Evolutionary conservation across 768 basidiomycete species (phyloP).

Genomic region (Hygrocybe coccinea): DNA sequence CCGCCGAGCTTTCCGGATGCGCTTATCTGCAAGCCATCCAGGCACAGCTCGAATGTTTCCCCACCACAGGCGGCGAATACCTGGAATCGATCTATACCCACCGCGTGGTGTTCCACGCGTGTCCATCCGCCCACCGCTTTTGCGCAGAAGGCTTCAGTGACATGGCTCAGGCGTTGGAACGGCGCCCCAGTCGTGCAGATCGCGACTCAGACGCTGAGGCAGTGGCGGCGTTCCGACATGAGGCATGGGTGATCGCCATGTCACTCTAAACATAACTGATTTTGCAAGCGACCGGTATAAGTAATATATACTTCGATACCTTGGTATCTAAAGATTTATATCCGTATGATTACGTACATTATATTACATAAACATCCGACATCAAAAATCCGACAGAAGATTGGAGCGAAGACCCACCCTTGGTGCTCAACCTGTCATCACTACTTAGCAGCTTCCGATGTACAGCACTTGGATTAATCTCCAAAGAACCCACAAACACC

Average conservation of each 20-base stretch:
- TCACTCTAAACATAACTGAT: constrained; percentile 21
- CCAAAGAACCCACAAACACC: too few species aligned
- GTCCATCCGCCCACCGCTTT: constrained; percentile 55
- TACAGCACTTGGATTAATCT: too few species aligned
- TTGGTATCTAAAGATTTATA: too few species aligned
- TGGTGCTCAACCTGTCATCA: too few species aligned
- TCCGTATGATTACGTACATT: too few species aligned
- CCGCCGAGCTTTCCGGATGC: constrained; percentile 46
- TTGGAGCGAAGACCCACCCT: too few species aligned
- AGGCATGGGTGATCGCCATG: constrained; percentile 57
- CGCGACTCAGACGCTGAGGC: constrained; percentile 68
- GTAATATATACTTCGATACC: background rate
- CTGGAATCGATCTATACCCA: constrained; percentile 76
- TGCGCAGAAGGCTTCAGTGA: constrained; percentile 64
- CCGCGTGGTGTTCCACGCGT: constrained; percentile 61
- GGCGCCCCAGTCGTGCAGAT: constrained; percentile 64
- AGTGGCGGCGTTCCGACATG: constrained; percentile 61
- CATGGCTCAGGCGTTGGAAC: constrained; percentile 59
- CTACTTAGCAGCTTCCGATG: too few species aligned
- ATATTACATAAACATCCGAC: too few species aligned
- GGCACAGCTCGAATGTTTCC: constrained; percentile 48
- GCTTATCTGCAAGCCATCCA: constrained; percentile 58
- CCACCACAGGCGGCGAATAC: constrained; percentile 68
- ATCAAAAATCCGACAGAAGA: too few species aligned
- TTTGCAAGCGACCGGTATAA: background rate